A percentile compares a stretch with the other conserved stretches of the same genome.
Evolutionary conservation across 768 basidiomycete species (phyloP).

Genomic region (Trametes cinnabarina): DNA sequence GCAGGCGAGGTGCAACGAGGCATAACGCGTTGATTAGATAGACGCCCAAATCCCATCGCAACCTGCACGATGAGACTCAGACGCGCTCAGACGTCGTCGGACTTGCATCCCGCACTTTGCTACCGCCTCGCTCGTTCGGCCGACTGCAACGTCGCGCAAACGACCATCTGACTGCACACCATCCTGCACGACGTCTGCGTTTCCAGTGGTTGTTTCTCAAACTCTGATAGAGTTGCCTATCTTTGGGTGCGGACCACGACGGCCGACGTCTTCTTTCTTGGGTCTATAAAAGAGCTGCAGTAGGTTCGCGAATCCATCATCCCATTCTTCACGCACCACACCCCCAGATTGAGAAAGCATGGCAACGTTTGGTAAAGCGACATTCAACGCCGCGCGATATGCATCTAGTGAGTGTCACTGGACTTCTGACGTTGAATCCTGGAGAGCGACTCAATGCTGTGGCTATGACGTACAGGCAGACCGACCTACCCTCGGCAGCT

Average conservation of each 20-base stretch:
- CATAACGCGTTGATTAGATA: conserved; percentile 6
- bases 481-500: conserved; percentile 71
- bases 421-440: background rate
- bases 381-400: conserved; percentile 68
- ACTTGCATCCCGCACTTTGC: background rate
- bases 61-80: too few relatives aligned
- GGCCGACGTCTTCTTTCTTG: background rate
- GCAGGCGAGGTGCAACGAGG: conserved; percentile 11
- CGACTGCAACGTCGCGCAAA: background rate
- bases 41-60: background rate
- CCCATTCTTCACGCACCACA: too few relatives aligned
- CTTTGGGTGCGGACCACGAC: background rate
- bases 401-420: conserved; percentile 33
- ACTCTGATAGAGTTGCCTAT: background rate
- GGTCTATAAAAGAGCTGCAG: background rate
- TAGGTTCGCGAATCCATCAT: too few relatives aligned
- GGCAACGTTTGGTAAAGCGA: conserved; percentile 72
- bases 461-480: conserved; percentile 39
- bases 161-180: background rate
- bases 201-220: too few relatives aligned
- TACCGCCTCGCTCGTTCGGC: background rate
- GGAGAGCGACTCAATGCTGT: background rate
- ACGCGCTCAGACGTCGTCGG: background rate
- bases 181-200: background rate
- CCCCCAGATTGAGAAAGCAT: too few relatives aligned